Percentiles rank a stretch among this genome's conserved stretches.
phyloP scores from a whole-genome alignment of 495 filamentous ascomycete genomes.

The Tirmania nivea region DNA sequence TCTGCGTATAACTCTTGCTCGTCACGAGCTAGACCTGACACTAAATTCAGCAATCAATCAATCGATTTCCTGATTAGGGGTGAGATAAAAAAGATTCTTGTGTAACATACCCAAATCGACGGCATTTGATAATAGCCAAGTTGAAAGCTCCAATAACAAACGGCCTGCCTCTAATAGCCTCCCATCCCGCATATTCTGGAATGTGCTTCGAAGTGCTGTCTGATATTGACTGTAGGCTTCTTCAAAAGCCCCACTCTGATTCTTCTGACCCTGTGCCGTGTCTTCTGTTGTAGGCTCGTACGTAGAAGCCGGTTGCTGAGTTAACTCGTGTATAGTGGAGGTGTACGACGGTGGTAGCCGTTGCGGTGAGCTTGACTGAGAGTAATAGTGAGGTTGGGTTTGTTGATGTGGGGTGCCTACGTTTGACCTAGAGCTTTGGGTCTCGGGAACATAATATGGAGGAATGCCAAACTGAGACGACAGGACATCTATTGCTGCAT shows the following conservation, averaged over 20 bases:
- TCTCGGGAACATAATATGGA: slow-evolving; percentile 58
- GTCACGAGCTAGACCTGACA: slow-evolving; percentile 48
- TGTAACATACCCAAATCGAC: slow-evolving; percentile 54
- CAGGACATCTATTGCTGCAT: slow-evolving; percentile 62
- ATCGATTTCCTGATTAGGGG: background rate
- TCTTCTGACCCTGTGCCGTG: slow-evolving; percentile 20
- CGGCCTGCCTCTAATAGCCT: slow-evolving; percentile 48
- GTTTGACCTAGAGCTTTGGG: slow-evolving; percentile 37
- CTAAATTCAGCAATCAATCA: slow-evolving; percentile 15
- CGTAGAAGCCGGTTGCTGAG: slow-evolving; percentile 17
- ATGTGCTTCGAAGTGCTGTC: slow-evolving; percentile 45
- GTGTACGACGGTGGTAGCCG: slow-evolving; percentile 33
- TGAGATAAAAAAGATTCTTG: slow-evolving; percentile 12
- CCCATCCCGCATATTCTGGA: slow-evolving; percentile 53
- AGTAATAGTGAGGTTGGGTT: slow-evolving; percentile 31
- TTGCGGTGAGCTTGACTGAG: slow-evolving; percentile 30
- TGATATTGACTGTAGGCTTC: slow-evolving; percentile 60
- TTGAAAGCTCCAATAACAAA: slow-evolving; percentile 55
- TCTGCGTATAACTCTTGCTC: slow-evolving; percentile 47
- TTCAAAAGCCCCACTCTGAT: slow-evolving; percentile 25
- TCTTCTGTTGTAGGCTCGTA: slow-evolving; percentile 25
- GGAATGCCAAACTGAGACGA: slow-evolving; percentile 43
- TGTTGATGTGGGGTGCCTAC: slow-evolving; percentile 28
- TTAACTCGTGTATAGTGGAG: slow-evolving; percentile 32
- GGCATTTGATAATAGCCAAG: slow-evolving; percentile 67